phyloP scores from a whole-genome alignment of 2,329 filamentous ascomycete genomes.

The Ophiostoma populinum region DNA sequence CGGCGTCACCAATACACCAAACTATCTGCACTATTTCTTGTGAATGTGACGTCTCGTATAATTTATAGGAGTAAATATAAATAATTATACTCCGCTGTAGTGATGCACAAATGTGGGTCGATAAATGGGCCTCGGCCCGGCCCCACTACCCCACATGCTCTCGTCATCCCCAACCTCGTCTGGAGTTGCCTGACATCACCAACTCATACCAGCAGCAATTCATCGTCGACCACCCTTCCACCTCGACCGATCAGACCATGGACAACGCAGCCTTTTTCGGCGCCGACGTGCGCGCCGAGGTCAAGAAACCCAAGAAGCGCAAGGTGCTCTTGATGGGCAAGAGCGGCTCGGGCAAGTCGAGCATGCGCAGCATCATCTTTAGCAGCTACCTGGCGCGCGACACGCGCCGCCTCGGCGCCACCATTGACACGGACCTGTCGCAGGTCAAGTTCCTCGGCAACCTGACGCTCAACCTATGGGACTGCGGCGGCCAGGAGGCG shows the following conservation, averaged over 20 bases:
- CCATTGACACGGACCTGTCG: constrained; percentile 95
- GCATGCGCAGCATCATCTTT: constrained; percentile 97
- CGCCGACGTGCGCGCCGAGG: constrained; percentile 20
- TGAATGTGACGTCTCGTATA: no score
- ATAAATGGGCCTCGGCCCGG: no score
- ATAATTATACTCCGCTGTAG: no score
- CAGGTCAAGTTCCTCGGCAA: constrained; percentile 99
- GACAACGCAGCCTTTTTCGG: constrained; percentile 7
- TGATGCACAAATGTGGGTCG: no score
- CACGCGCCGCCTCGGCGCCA: constrained; percentile 81
- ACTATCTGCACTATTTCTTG: no score
- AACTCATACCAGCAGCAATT: no score
- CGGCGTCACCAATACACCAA: no score
- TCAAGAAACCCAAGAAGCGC: constrained; percentile 64
- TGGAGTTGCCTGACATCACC: not conserved
- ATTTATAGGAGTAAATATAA: no score
- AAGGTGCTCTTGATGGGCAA: constrained; percentile 87
- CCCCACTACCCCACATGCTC: not conserved
- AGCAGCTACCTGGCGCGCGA: constrained; percentile 97
- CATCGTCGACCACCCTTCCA: no score
- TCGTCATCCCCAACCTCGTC: not conserved
- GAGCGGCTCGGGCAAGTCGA: constrained; percentile 92
- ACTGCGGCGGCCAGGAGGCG: constrained; percentile 95
- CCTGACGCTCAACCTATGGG: constrained; percentile 92
- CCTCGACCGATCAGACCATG: no score